These are phyloP conservation scores for Phlegmacium glaucopus DNA, from an alignment of 768 basidiomycete species.

Conservation along the genomic window DNA sequence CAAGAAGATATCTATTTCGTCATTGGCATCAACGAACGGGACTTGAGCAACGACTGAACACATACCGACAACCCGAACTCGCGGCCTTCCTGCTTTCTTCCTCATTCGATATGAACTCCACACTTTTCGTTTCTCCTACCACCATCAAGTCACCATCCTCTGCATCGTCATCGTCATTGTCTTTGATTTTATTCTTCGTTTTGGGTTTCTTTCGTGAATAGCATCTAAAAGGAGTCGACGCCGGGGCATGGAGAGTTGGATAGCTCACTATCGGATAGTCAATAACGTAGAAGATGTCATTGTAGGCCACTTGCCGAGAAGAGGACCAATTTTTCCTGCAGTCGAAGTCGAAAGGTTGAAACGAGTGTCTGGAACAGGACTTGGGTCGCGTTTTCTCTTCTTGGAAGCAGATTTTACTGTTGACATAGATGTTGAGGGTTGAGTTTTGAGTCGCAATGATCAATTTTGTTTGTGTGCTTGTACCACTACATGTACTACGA, in stretches of 20 bases:
- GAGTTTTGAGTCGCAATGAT: too few species aligned
- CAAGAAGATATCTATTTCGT: constrained; percentile 75
- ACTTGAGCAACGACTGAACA: constrained; percentile 5
- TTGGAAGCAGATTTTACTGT: constrained; percentile 34
- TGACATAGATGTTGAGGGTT: constrained; percentile 28
- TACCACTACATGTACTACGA: constrained; percentile 20
- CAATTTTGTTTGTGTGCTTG: constrained; percentile 16
- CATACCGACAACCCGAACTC: constrained; percentile 68
- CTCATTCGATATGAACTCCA: constrained; percentile 76
- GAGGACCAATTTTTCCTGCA: constrained; percentile 30
- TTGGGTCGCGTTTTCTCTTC: constrained; percentile 38
- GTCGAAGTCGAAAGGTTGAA: constrained; percentile 29
- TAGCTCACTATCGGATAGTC: constrained; percentile 36
- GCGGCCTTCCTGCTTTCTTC: constrained; percentile 47
- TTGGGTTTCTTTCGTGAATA: constrained; percentile 48
- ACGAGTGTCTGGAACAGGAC: constrained; percentile 17
- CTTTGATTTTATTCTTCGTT: constrained; percentile 6
- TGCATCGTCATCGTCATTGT: constrained; percentile 23
- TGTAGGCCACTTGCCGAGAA: constrained; percentile 30
- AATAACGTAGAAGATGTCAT: constrained; percentile 1
- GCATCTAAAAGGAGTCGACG: constrained; percentile 57
- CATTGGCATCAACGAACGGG: constrained; percentile 1
- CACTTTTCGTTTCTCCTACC: constrained; percentile 78
- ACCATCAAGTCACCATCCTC: constrained; percentile 43
- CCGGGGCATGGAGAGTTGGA: constrained; percentile 59